These are phyloP conservation scores for Tolypocladium tundrense DNA, from an alignment of 2,329 filamentous ascomycete genomes.

Conservation along the genomic window DNA sequence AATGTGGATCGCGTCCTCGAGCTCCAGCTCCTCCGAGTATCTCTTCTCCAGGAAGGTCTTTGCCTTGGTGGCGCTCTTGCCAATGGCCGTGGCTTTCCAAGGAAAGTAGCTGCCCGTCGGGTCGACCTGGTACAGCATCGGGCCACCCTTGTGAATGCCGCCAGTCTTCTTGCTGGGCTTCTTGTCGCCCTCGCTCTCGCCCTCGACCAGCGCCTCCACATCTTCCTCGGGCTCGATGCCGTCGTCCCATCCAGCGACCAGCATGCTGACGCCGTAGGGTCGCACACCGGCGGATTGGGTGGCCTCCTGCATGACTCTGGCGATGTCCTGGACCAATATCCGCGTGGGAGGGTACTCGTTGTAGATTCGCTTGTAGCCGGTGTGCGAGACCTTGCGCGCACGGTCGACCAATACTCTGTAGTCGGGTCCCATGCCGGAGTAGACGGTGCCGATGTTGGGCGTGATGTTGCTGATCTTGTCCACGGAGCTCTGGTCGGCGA, in stretches of 20 bases:
- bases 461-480: constrained; percentile 98
- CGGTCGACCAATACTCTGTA: constrained; percentile 97
- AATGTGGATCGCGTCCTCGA: constrained; percentile 98
- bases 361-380: constrained; percentile 98
- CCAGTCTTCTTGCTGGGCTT: constrained; percentile 79
- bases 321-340: constrained; percentile 98
- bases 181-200: constrained; percentile 60
- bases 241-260: constrained; percentile 97
- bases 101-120: constrained; percentile 98
- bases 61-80: constrained; percentile 94
- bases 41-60: constrained; percentile 99
- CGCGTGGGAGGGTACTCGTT: constrained; percentile 99
- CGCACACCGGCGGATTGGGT: constrained; percentile 96
- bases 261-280: constrained; percentile 89
- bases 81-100: constrained; percentile 98
- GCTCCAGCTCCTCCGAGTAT: constrained; percentile 92
- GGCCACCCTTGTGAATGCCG: constrained; percentile 88
- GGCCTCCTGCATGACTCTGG: constrained; percentile 95
- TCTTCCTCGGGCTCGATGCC: constrained; percentile 80
- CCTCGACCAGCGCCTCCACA: constrained; percentile 42
- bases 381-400: constrained; percentile 96
- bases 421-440: constrained; percentile 97
- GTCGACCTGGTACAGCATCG: constrained; percentile 97
- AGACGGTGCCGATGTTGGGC: constrained; percentile 99
- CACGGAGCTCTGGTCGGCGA: constrained; percentile 88